Evolutionary conservation across 768 basidiomycete species (phyloP), one percentile per base, ranked within the genome.

Genomic region (Guyanaporus albipodus): DNA sequence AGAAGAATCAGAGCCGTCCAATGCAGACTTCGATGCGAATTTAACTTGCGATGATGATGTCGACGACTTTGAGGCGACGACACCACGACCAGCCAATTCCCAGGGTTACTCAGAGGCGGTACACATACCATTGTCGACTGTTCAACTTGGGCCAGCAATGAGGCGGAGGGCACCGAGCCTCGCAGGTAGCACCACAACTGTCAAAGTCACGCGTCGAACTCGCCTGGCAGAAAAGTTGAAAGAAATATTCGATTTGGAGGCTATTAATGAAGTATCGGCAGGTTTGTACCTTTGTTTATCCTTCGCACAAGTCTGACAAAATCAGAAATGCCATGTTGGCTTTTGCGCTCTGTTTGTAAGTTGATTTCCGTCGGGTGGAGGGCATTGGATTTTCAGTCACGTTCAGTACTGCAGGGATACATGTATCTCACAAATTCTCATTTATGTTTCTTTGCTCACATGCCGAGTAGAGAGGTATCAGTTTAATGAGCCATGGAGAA

Each of bases 381-480:
- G 21, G n/a, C 41, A 4, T 33, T 5, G n/a, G 21, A 8, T 42
- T 38, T 49, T 51, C 17, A 54, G 19, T 27, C 42, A 49, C 14
- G 29, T 33, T 19, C 64, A 89, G 91, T 98, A 52, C 75, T 99
- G 26, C 95, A 99, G 68, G 95, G 95, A 2, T 98, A 95, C 63
- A 90, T 99, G 80, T 99, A 95, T 65, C 73, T 98, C 39, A 98
- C 95, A 1, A 89, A 89, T 57, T 82, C 86, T 10, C 88, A 95
- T 63, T 67, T 98, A 17, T 97, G 95, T 70, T 99, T 99, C 73
- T 99, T 94, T 66, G 91, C 91, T 3, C 91, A 91, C 63, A 87
- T 95, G 83, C 91, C 91, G 15, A 76, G 83, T 24, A 76, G 84
- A 71, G 92, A 94, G 78, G 93, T 93, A 50, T 37, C 72, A 41